Conservation (phyloP, 176 grass and related monocot species). For the Rhipidocladum racemiflorum region DNA sequence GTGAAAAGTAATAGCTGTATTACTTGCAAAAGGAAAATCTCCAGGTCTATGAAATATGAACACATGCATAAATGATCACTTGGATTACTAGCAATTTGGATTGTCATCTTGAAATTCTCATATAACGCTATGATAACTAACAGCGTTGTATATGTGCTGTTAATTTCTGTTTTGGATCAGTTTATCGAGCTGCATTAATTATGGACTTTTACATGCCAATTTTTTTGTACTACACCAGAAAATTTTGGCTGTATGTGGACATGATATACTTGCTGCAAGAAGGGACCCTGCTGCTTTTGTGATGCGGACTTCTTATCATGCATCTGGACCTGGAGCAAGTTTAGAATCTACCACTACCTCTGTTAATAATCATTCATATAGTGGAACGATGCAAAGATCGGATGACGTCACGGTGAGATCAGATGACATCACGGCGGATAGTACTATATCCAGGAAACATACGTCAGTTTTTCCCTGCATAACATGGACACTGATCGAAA, state of each 20-base stretch:
- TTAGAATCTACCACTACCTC: slow-evolving; percentile 98
- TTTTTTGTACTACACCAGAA: slow-evolving; percentile 56
- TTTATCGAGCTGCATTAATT: background rate
- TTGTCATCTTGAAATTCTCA: slow-evolving; percentile 3
- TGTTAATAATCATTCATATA: slow-evolving; percentile 91
- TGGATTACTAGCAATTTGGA: background rate
- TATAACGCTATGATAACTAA: background rate
- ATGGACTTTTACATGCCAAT: background rate
- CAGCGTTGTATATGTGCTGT: background rate
- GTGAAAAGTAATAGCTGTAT: background rate
- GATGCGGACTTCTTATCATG: slow-evolving; percentile 31
- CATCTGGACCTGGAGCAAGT: slow-evolving; percentile 59
- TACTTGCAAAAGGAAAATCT: background rate
- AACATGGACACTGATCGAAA: slow-evolving; percentile 65
- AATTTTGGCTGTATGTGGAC: slow-evolving; percentile 72
- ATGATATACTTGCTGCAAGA: slow-evolving; percentile 68
- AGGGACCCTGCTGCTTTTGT: slow-evolving; percentile 59
- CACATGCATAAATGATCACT: background rate
- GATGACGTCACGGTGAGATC: slow-evolving; percentile 73
- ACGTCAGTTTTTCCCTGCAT: slow-evolving; percentile 53
- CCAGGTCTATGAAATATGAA: background rate
- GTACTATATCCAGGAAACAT: slow-evolving; percentile 67
- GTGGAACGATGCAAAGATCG: slow-evolving; percentile 67
- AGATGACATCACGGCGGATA: slow-evolving; percentile 73
- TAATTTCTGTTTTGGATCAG: background rate